A percentile compares a stretch with the other conserved stretches of the same genome.
Conservation (phyloP, 306 rosid genomes). For the Pyrus bretschneideri region DNA sequence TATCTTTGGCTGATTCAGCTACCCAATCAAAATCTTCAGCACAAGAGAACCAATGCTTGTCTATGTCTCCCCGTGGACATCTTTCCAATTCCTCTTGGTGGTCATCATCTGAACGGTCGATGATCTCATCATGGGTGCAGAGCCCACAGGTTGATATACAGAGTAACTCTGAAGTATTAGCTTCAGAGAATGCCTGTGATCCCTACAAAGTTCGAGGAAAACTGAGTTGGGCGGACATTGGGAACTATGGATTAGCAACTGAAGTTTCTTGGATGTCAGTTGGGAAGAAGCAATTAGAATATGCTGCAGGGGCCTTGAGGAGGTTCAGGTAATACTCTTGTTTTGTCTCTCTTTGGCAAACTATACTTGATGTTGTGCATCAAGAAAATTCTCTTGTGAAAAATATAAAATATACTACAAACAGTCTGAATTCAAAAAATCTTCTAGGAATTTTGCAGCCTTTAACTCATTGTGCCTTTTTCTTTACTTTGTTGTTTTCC, state of each 20-base stretch:
- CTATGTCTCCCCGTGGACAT: conserved; percentile 55
- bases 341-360: background rate
- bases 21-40: conserved; percentile 28
- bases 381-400: background rate
- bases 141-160: conserved; percentile 59
- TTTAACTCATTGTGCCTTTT: background rate
- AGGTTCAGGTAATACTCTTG: conserved; percentile 48
- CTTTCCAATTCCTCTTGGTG: conserved; percentile 62
- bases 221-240: conserved; percentile 61
- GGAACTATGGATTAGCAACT: conserved; percentile 53
- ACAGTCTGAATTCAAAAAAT: background rate
- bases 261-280: conserved; percentile 93
- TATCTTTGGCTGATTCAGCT: conserved; percentile 57
- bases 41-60: conserved; percentile 38
- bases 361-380: background rate
- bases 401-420: background rate
- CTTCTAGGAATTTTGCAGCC: background rate
- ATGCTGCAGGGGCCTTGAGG: conserved; percentile 67
- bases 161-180: conserved; percentile 48
- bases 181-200: conserved; percentile 49
- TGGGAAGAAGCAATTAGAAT: conserved; percentile 72
- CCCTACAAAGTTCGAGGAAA: conserved; percentile 65
- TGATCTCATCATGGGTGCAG: conserved; percentile 45
- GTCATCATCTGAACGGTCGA: conserved; percentile 64
- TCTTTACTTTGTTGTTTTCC: background rate